These are phyloP conservation scores for Gamarada debralockiae DNA, from an alignment of 495 filamentous ascomycete species.

Conservation along the genomic window DNA sequence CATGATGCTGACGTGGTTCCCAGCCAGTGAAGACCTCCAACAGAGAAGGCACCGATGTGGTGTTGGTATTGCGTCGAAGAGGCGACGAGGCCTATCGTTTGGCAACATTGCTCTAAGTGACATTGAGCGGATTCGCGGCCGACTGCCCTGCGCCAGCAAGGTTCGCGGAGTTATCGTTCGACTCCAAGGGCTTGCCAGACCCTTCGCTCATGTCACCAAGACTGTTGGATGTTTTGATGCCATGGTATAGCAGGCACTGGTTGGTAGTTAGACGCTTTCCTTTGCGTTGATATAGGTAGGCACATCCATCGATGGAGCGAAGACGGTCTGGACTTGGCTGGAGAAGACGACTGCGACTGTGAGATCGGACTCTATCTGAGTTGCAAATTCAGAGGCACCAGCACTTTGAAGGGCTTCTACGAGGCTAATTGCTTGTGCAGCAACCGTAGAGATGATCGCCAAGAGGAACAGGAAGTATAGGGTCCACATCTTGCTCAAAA, in stretches of 20 bases:
- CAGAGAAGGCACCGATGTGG: neutral
- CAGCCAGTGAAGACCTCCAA: conserved; percentile 24
- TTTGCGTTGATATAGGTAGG: neutral
- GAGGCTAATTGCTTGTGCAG: neutral
- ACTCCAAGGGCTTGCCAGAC: neutral
- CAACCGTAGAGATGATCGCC: no score
- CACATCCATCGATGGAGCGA: neutral
- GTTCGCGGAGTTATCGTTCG: neutral
- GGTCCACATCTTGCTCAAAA: no score
- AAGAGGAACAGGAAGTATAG: no score
- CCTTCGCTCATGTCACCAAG: neutral
- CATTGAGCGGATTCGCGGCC: no score
- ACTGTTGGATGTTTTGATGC: neutral
- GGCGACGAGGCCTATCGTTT: no score
- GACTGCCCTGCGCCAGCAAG: no score
- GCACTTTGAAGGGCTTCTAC: neutral
- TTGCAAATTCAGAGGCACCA: neutral
- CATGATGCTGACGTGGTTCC: conserved; percentile 29
- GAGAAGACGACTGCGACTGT: neutral
- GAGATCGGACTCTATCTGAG: neutral
- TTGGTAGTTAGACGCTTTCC: neutral
- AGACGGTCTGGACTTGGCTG: neutral
- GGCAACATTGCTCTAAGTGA: no score
- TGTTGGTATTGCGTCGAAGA: no score
- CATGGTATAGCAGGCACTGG: neutral